These are phyloP conservation scores for Aspergillus diversus DNA, from an alignment of 495 filamentous ascomycete genomes.

Conservation along the genomic window DNA sequence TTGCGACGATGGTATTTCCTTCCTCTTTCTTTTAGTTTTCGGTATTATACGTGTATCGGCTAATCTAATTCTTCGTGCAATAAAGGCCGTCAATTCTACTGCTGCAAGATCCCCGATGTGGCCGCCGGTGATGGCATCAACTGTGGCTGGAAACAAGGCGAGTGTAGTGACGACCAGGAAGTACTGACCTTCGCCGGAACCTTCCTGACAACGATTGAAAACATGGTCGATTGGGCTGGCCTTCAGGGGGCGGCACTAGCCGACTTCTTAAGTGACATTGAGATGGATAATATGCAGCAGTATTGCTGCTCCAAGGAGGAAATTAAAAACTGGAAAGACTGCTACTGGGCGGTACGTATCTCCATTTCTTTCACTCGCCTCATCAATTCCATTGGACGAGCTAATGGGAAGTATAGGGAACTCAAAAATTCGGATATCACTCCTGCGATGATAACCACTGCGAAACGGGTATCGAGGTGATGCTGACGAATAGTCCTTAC, in stretches of 20 bases:
- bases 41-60: neutral
- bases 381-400: neutral
- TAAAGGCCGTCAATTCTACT: constrained; percentile 15
- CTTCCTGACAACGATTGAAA: neutral
- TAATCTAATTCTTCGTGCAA: too few relatives aligned
- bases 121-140: constrained; percentile 15
- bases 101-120: constrained; percentile 12
- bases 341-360: constrained; percentile 16
- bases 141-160: constrained; percentile 10
- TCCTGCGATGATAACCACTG: constrained; percentile 19
- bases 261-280: constrained; percentile 5
- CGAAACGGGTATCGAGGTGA: constrained; percentile 6
- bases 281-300: constrained; percentile 7
- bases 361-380: neutral
- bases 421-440: too few relatives aligned
- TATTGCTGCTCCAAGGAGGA: constrained; percentile 13
- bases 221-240: constrained; percentile 5
- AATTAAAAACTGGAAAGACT: constrained; percentile 16
- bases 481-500: neutral
- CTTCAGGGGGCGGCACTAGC: neutral
- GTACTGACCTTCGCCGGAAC: constrained; percentile 14
- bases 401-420: too few relatives aligned
- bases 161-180: constrained; percentile 12
- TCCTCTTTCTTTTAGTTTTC: neutral
- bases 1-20: constrained; percentile 16